A percentile compares a stretch with the other conserved stretches of the same genome.
phyloP scores from a whole-genome alignment of 352 stramenopile genomes.

The Phytophthora foliorum region DNA sequence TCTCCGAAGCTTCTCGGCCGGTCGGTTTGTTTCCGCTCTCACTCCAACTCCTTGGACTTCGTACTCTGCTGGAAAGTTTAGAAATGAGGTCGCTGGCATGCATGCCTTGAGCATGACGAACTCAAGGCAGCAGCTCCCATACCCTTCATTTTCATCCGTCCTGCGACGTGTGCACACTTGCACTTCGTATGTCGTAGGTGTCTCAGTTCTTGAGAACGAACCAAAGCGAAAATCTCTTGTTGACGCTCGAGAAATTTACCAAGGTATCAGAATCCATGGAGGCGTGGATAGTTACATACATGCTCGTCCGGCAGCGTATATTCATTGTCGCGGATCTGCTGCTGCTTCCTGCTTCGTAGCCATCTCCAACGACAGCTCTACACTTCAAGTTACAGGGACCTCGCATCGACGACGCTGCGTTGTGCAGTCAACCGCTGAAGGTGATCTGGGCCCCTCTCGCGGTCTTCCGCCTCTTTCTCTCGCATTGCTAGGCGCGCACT shows the following conservation, averaged over 20 bases:
- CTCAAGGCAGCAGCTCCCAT: background rate
- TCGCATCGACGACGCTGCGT: too few species aligned
- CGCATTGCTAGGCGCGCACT: slow-evolving; percentile 7
- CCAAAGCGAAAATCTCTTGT: slow-evolving; percentile 14
- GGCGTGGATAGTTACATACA: background rate
- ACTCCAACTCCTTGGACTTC: slow-evolving; percentile 11
- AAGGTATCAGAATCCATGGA: slow-evolving; percentile 29
- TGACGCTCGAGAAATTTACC: slow-evolving; percentile 16
- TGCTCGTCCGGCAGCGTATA: slow-evolving; percentile 1
- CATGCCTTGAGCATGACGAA: too few species aligned
- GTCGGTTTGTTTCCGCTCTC: slow-evolving; percentile 1
- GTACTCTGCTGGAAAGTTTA: slow-evolving; percentile 13
- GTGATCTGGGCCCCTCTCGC: background rate
- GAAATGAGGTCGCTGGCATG: slow-evolving; percentile 18
- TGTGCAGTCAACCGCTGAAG: background rate
- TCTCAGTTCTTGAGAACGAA: slow-evolving; percentile 21
- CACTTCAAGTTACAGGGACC: slow-evolving; percentile 17
- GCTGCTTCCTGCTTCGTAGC: slow-evolving; percentile 9
- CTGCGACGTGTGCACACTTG: slow-evolving; percentile 33
- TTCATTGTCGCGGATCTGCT: slow-evolving; percentile 27
- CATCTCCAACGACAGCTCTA: slow-evolving; percentile 1
- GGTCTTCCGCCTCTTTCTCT: background rate
- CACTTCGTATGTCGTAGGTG: slow-evolving; percentile 12
- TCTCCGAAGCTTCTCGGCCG: background rate
- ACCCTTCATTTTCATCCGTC: slow-evolving; percentile 16